Evolutionary conservation across 1,284 basidiomycete genomes (phyloP).

Genomic region (Afroboletus lepidellus): DNA sequence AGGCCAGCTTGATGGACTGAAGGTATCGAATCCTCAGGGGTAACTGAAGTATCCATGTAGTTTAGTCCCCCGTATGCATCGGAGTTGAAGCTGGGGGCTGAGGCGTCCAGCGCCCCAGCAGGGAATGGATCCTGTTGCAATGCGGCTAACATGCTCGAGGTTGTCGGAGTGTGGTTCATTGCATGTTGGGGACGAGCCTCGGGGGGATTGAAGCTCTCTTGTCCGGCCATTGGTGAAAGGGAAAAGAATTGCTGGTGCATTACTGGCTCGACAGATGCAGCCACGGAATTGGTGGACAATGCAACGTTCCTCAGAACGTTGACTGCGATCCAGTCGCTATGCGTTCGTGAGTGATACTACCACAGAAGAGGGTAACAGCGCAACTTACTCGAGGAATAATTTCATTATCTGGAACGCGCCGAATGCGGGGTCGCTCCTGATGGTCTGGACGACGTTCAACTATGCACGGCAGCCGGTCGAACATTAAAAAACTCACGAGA

Average conservation of each 20-base stretch:
- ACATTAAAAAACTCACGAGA: conserved; percentile 50
- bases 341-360: conserved; percentile 21
- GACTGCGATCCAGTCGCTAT: conserved; percentile 84
- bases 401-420: conserved; percentile 89
- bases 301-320: conserved; percentile 84
- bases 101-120: conserved; percentile 58
- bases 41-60: conserved; percentile 69
- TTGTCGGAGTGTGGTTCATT: conserved; percentile 76
- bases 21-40: conserved; percentile 58
- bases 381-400: conserved; percentile 78
- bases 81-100: conserved; percentile 56
- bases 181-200: conserved; percentile 51
- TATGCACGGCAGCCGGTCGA: background rate
- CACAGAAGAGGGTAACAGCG: conserved; percentile 5
- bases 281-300: conserved; percentile 83
- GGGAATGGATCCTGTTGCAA: conserved; percentile 73
- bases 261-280: conserved; percentile 83
- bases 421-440: conserved; percentile 85
- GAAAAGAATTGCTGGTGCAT: conserved; percentile 85
- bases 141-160: conserved; percentile 83
- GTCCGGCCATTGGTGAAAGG: conserved; percentile 77
- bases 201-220: conserved; percentile 64
- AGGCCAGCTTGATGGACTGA: conserved; percentile 55
- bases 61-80: conserved; percentile 68
- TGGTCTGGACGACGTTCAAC: conserved; percentile 54